Evolutionary conservation across 495 filamentous ascomycete genomes (phyloP), one percentile per base, ranked within the genome.

Genomic region (Mytilinidion resinicola): DNA sequence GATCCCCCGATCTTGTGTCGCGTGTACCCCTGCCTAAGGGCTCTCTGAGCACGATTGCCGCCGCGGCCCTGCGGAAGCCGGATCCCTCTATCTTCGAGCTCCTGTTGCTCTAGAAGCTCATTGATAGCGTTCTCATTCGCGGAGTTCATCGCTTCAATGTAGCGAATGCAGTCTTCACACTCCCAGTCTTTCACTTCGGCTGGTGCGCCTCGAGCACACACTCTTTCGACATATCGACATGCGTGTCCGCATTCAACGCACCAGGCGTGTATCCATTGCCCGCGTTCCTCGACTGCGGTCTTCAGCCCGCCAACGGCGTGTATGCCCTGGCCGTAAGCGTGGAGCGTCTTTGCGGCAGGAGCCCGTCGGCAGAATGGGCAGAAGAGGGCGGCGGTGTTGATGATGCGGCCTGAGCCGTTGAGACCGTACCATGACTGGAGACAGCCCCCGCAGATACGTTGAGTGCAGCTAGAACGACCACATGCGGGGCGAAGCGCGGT

Each of bases 291-390:
- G 25, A 76, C 62, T 10, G 72, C 75, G 3, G 50, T 48, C 15
- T 34, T 39, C 33, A 74, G 51, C 42, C 65, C 65, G 0, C 60
- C 64, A 12, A 75, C 54, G 1, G 53, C 49, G 14, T 60, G 62
- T 11, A 60, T 50, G 0, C 57, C 58, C 34, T 15, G 38, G 36
- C 51, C 51, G 49, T 70, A 70, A 21, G 61, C 67, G 9, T 60
- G 36, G 5, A 76, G 53, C 7, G 65, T 69, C 36, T 62, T 65
- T 8, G 68, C 51, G n/a, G 65, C 60, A 1, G 74, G 74, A 21
- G 51, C 51, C 10, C 74, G 66, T 30, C 76, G 66, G 52, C 76
- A 77, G 62, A 78, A 77, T 3, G 75, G 74, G 52, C 76, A 77
- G 0, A 37, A 34, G 25, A 76, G 70, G 14, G 76, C 74, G 0